A percentile compares a stretch with the other conserved stretches of the same genome.
phyloP scores from a whole-genome alignment of 495 filamentous ascomycete genomes.

The Lasiosphaeris hirsuta region DNA sequence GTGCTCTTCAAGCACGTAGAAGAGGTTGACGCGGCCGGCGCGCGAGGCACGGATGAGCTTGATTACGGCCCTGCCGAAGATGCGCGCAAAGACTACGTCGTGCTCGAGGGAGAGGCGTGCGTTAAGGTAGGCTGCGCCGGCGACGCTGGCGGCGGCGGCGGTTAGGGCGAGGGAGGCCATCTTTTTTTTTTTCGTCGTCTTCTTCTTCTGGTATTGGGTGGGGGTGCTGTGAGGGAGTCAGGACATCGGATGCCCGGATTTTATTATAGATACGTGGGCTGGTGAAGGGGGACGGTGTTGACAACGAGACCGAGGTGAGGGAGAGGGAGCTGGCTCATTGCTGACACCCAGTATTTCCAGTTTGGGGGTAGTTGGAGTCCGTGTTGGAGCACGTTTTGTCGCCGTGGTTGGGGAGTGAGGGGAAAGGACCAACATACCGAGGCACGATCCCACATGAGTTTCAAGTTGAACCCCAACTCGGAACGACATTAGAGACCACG shows the following conservation, averaged over 20 bases:
- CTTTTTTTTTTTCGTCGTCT: no score
- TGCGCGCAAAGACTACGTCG: slow-evolving; percentile 57
- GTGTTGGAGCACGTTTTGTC: neutral
- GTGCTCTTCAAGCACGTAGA: slow-evolving; percentile 72
- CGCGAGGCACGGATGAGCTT: slow-evolving; percentile 43
- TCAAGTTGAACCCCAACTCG: no score
- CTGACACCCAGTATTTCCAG: neutral
- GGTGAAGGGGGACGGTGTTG: no score
- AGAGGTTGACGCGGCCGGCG: slow-evolving; percentile 64
- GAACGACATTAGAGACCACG: no score
- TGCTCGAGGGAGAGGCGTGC: slow-evolving; percentile 66
- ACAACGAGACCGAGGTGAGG: no score
- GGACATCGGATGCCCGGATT: no score
- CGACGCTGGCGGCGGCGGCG: slow-evolving; percentile 61
- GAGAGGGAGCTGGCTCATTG: neutral
- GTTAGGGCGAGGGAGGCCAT: slow-evolving; percentile 46
- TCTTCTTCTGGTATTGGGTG: no score
- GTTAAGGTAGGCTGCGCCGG: slow-evolving; percentile 74
- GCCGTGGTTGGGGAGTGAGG: slow-evolving; percentile 12
- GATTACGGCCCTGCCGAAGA: slow-evolving; percentile 39
- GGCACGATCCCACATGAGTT: no score
- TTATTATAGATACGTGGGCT: no score
- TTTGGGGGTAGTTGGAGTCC: neutral
- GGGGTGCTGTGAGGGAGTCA: slow-evolving; percentile 21
- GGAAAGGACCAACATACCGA: slow-evolving; percentile 12